Base-by-base conservation (phyloP, 2,329 filamentous ascomycete genomes). In the Stagonosporopsis chrysanthemi region DNA sequence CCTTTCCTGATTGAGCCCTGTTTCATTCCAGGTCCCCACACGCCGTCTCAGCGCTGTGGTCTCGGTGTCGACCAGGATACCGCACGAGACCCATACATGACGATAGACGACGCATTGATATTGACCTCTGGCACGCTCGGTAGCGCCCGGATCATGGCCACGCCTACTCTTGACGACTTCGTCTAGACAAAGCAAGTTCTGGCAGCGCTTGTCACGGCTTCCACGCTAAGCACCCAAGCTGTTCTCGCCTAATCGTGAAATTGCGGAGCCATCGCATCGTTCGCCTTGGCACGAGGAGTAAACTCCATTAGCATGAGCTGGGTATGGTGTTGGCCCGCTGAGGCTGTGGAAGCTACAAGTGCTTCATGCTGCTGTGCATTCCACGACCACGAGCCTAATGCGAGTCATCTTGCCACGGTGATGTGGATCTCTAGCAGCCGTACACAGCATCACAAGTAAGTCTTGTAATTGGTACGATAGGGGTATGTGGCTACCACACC, bases 1-100 rank as follows among this genome's bases (percentile, higher is more conserved):
- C 42, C 43, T 29, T 4, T 41, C 61, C 31, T 66, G 48, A 73
- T 73, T 73, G 69, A 68, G 29, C 23, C n/a, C 22, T 35, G 42
- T 38, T 29, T 35, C 45, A 45, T 43, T 57, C 49, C 43, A 38
- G 14, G 44, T 41, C 55, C 43, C 42, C 40, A 41, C 56, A 48
- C 46, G 22, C 39, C 49, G 54, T 56, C 47, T 53, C 36, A 49
- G 49, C 39, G 49, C 57, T 39, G 58, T 59, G 50, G 58, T 41
- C 61, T 58, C 23, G 39, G 45, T 40, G 46, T 51, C 46, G 49
- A 50, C 45, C 52, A 52, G 48, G 47, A 58, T 41, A 65, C 59
- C 61, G 56, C 61, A 64, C 57, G 53, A 62, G 51, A 50, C 47
- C 54, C 29, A 15, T 40, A 47, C 45, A 49, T 47, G 35, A 42